These are phyloP conservation scores for Acanthamoeba comandoni DNA, from an alignment of 208 protist genomes.

Conservation along the genomic window DNA sequence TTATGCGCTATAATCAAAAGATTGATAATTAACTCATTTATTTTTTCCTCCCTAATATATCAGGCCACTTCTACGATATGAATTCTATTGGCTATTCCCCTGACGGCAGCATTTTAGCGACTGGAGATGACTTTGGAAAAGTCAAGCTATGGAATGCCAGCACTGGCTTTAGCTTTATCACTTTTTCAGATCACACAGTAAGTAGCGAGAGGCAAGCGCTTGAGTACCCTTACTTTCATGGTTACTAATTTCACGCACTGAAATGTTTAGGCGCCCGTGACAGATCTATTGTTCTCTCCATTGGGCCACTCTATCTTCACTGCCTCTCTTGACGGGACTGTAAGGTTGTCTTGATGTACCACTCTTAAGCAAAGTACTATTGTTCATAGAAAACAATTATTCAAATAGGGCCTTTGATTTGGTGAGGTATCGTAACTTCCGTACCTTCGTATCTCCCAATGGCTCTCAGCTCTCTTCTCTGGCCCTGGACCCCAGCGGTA, in stretches of 20 bases:
- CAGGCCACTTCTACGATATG: slow-evolving; percentile 89
- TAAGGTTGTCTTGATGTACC: no score
- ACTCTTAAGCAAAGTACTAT: no score
- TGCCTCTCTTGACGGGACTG: slow-evolving; percentile 89
- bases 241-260: no score
- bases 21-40: no score
- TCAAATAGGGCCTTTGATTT: slow-evolving; percentile 91
- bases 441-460: slow-evolving; percentile 86
- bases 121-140: slow-evolving; percentile 90
- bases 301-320: slow-evolving; percentile 86
- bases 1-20: no score
- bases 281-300: slow-evolving; percentile 84
- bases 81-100: slow-evolving; percentile 86
- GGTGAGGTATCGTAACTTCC: slow-evolving; percentile 89
- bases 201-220: no score
- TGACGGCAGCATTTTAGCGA: slow-evolving; percentile 85
- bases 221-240: no score
- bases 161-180: slow-evolving; percentile 91
- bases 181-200: slow-evolving; percentile 90
- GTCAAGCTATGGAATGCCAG: slow-evolving; percentile 90
- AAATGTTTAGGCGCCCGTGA: slow-evolving; percentile 61
- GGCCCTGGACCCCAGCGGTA: slow-evolving; percentile 89
- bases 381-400: no score
- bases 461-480: slow-evolving; percentile 87
- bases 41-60: no score